Evolutionary conservation across 2,329 filamentous ascomycete species (phyloP).

Genomic region (Pyrenochaeta sp.): DNA sequence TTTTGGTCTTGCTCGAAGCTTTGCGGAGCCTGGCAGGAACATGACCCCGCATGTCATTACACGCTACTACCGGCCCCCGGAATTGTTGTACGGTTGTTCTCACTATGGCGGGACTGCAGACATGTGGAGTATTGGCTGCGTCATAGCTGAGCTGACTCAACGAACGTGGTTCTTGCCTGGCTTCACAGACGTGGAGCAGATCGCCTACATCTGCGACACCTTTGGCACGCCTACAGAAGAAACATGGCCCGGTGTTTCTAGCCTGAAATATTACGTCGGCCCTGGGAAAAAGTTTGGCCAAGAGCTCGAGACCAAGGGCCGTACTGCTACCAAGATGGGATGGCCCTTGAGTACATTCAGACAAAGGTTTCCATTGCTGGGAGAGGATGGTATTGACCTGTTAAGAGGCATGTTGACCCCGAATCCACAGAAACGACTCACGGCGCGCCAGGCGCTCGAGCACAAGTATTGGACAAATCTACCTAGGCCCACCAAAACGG

Average conservation of each 20-base stretch:
- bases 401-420: slow-evolving; percentile 84
- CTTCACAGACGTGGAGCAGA: slow-evolving; percentile 84
- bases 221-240: slow-evolving; percentile 93
- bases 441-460: slow-evolving; percentile 76
- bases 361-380: slow-evolving; percentile 79
- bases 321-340: slow-evolving; percentile 57
- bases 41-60: slow-evolving; percentile 98
- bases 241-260: slow-evolving; percentile 91
- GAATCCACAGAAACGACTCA: slow-evolving; percentile 85
- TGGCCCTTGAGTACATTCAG: slow-evolving; percentile 78
- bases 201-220: slow-evolving; percentile 81
- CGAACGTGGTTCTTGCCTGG: slow-evolving; percentile 84
- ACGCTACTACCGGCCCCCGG: slow-evolving; percentile 93
- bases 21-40: slow-evolving; percentile 83
- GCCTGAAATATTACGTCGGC: slow-evolving; percentile 80
- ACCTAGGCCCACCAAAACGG: slow-evolving; percentile 81
- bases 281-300: slow-evolving; percentile 53
- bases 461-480: slow-evolving; percentile 88
- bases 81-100: slow-evolving; percentile 87
- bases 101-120: slow-evolving; percentile 93
- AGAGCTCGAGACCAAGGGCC: slow-evolving; percentile 42
- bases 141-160: slow-evolving; percentile 89
- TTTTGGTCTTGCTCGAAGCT: slow-evolving; percentile 91
- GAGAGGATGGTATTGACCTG: slow-evolving; percentile 83
- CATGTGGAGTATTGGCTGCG: slow-evolving; percentile 90